These are phyloP conservation scores for Rhodotorula paludigena DNA, from an alignment of 768 basidiomycete species.

Conservation along the genomic window DNA sequence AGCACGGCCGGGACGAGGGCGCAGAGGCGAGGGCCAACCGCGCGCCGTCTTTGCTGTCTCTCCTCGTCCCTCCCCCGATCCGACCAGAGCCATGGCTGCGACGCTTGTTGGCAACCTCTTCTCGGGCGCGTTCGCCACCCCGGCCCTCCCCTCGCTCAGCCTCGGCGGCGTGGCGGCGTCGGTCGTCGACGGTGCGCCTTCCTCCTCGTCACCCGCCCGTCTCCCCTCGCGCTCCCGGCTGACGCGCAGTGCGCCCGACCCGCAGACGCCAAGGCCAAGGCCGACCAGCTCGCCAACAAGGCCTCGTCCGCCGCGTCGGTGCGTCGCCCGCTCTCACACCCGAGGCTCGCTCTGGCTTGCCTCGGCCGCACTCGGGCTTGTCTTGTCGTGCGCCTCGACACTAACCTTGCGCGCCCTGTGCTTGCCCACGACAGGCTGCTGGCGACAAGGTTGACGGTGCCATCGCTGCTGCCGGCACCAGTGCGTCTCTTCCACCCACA, in stretches of 20 bases:
- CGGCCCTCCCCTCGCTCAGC: slow-evolving; percentile 51
- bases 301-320: slow-evolving; percentile 31
- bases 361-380: slow-evolving; percentile 24
- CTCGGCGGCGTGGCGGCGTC: slow-evolving; percentile 59
- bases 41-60: slow-evolving; percentile 1
- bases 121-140: slow-evolving; percentile 32
- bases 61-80: not conserved
- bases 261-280: slow-evolving; percentile 39
- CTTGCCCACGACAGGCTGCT: slow-evolving; percentile 8
- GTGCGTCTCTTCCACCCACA: slow-evolving; percentile 5
- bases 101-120: slow-evolving; percentile 21
- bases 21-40: too few relatives aligned
- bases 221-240: not conserved
- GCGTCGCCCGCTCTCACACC: not conserved
- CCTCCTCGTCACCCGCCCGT: slow-evolving; percentile 49
- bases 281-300: slow-evolving; percentile 27
- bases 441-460: slow-evolving; percentile 33
- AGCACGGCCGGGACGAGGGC: too few relatives aligned
- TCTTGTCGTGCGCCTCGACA: not conserved
- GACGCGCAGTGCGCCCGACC: not conserved
- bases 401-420: too few relatives aligned
- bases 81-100: slow-evolving; percentile 14
- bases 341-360: not conserved
- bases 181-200: slow-evolving; percentile 52
- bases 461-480: slow-evolving; percentile 18